phyloP scores from a whole-genome alignment of 345 rosid genomes.

The Populus euphratica region DNA sequence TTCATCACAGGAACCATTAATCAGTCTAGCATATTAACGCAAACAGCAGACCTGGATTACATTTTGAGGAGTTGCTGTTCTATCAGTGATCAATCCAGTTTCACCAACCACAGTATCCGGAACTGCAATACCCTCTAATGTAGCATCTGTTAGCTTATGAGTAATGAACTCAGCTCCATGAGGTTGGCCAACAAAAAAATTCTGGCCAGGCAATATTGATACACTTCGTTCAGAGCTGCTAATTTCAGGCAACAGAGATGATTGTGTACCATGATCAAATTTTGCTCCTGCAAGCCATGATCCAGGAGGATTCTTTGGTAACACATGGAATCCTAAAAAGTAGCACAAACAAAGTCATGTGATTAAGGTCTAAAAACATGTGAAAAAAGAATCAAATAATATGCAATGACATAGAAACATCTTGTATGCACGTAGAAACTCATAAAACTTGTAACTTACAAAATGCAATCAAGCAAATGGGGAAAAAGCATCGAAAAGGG shows the following conservation, averaged over 20 bases:
- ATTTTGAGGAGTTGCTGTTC: conserved; percentile 21
- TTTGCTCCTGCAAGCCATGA: conserved; percentile 32
- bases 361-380: neutral
- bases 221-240: conserved; percentile 19
- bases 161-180: conserved; percentile 28
- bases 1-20: neutral
- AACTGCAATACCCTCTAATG: conserved; percentile 22
- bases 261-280: conserved; percentile 22
- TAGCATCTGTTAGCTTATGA: conserved; percentile 30
- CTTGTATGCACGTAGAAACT: neutral
- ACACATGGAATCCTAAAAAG: conserved; percentile 36
- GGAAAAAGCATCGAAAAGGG: neutral
- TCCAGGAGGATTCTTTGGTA: conserved; percentile 20
- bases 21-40: neutral
- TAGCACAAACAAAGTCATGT: neutral
- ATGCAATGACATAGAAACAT: neutral
- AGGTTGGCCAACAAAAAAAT: conserved; percentile 25
- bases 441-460: neutral
- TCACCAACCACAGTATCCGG: conserved; percentile 20
- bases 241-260: conserved; percentile 31
- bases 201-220: conserved; percentile 20
- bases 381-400: neutral
- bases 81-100: conserved; percentile 21
- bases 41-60: conserved; percentile 23
- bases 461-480: neutral